Percentiles rank a stretch among this genome's conserved stretches.
Conservation (phyloP, 331 rosid species). For the Phaseolus coccineus region DNA sequence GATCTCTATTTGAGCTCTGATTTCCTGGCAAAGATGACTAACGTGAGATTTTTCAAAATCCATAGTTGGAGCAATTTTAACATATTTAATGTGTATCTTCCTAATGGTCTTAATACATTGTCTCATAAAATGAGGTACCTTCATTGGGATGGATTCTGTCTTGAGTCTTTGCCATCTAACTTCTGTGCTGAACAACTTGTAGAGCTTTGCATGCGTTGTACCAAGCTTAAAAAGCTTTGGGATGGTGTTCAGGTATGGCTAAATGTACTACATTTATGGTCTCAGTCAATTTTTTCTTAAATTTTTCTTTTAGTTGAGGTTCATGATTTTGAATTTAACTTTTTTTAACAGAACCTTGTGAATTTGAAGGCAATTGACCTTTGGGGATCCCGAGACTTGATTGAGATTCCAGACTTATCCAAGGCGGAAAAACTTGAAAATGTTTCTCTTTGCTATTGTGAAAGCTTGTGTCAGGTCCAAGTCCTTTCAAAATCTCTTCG, state of each 20-base stretch:
- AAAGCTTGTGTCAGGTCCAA: neutral
- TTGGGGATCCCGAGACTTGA: neutral
- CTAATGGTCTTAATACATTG: neutral
- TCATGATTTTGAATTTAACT: neutral
- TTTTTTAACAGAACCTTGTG: neutral
- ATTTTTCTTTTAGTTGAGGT: no score
- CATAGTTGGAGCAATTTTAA: neutral
- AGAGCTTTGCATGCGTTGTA: neutral
- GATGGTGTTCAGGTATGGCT: neutral
- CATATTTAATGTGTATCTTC: neutral
- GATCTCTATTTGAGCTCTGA: neutral
- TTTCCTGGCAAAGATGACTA: conserved; percentile 6
- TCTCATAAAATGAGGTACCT: neutral
- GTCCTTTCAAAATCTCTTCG: neutral
- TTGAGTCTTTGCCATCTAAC: neutral
- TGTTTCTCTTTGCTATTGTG: neutral
- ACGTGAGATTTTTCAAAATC: conserved; percentile 16
- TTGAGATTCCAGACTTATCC: conserved; percentile 38
- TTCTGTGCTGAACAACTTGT: neutral
- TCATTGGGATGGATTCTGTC: neutral
- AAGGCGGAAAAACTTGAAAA: neutral
- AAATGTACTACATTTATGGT: neutral
- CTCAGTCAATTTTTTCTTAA: no score
- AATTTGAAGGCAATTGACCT: conserved; percentile 4
- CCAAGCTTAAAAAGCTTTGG: conserved; percentile 1